phyloP scores from a whole-genome alignment of 2,329 filamentous ascomycete species.

The Sporothrix euskadiensis region DNA sequence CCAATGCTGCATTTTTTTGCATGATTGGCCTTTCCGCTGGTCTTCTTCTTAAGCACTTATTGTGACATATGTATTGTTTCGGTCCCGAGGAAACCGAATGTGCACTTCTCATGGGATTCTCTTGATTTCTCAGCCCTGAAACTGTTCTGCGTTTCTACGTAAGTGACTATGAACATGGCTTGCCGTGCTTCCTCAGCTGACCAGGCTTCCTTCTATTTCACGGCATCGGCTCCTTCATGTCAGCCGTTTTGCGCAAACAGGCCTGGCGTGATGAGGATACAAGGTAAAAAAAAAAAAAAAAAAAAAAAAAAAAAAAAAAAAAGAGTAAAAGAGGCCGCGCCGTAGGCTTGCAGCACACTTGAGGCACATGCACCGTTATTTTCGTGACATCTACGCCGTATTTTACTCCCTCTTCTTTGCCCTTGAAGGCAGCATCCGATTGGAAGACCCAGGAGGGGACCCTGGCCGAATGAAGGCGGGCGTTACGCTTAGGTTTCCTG shows the following conservation, averaged over 20 bases:
- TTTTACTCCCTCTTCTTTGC: not conserved
- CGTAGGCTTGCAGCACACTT: not conserved
- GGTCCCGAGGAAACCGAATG: not conserved
- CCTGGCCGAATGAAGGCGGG: not conserved
- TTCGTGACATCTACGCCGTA: not conserved
- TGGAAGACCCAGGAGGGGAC: not conserved
- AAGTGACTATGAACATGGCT: not conserved
- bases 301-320: no score
- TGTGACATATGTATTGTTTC: not conserved
- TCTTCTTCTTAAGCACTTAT: not conserved
- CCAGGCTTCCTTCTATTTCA: not conserved
- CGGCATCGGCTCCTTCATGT: not conserved
- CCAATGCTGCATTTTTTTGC: not conserved
- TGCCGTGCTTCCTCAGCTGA: not conserved
- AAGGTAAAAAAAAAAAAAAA: not conserved
- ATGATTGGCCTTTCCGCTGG: not conserved
- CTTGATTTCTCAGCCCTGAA: not conserved
- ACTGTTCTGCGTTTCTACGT: not conserved
- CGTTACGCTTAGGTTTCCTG: not conserved
- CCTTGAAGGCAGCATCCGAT: not conserved
- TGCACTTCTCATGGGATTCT: not conserved
- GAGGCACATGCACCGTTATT: not conserved
- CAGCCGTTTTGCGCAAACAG: not conserved
- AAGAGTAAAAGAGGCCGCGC: not conserved
- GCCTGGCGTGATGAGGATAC: not conserved